A percentile compares a stretch with the other conserved stretches of the same genome.
Evolutionary conservation across 2,329 filamentous ascomycete genomes (phyloP).

Genomic region (Magnaporthales sp.): DNA sequence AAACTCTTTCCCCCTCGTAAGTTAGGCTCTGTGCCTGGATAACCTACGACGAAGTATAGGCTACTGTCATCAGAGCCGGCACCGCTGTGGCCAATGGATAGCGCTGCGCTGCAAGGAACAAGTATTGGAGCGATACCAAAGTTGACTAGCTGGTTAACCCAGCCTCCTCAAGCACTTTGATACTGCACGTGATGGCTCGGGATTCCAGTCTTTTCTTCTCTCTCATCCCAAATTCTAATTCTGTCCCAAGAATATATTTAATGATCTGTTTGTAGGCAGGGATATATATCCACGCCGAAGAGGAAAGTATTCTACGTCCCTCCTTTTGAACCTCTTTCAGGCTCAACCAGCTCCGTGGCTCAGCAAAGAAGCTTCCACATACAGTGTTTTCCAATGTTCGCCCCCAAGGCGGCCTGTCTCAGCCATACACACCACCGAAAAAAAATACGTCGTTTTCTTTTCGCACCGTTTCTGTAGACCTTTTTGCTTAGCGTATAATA

Average conservation of each 20-base stretch:
- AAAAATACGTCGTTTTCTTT: neutral
- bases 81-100: neutral
- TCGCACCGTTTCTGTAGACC: neutral
- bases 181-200: neutral
- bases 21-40: neutral
- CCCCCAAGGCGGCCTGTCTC: neutral
- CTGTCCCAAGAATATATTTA: neutral
- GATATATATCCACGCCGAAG: neutral
- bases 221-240: neutral
- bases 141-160: neutral
- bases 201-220: neutral
- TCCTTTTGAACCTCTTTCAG: neutral
- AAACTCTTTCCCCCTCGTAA: neutral
- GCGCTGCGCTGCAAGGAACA: neutral
- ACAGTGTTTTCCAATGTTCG: neutral
- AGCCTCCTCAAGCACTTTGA: neutral
- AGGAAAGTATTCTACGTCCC: neutral
- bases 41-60: neutral
- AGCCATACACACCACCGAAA: neutral
- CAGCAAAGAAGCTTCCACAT: neutral
- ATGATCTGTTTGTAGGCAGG: too few relatives aligned
- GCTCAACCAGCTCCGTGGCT: neutral
- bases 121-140: neutral
- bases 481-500: neutral
- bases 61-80: neutral